Percentiles rank a stretch among this genome's conserved stretches.
phyloP scores from a whole-genome alignment of 2,329 filamentous ascomycete genomes.

The Ophiostoma australiae region DNA sequence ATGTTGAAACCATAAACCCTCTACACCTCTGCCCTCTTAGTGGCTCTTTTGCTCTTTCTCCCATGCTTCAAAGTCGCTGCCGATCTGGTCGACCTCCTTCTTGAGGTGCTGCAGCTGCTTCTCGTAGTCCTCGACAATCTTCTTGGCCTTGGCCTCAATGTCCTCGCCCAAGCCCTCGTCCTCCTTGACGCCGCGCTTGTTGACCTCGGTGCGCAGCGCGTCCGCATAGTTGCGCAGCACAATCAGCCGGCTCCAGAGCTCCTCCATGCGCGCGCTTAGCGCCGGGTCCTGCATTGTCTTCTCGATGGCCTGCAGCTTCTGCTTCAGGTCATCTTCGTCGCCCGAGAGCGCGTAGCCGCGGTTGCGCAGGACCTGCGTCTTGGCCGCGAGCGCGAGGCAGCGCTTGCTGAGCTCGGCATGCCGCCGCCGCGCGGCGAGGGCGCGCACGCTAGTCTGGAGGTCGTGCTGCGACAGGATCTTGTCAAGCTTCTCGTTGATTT shows the following conservation, averaged over 20 bases:
- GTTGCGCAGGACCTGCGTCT: constrained; percentile 75
- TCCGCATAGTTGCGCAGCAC: constrained; percentile 68
- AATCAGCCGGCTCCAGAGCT: constrained; percentile 79
- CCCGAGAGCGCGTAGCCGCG: constrained; percentile 74
- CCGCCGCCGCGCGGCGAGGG: constrained; percentile 65
- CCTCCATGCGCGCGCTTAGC: constrained; percentile 69
- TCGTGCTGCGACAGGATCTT: constrained; percentile 72
- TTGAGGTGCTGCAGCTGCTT: constrained; percentile 72
- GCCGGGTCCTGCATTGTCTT: constrained; percentile 68
- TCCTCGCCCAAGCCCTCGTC: constrained; percentile 61
- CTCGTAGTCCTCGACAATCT: constrained; percentile 78
- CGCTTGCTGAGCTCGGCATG: constrained; percentile 69
- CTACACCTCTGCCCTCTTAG: not conserved
- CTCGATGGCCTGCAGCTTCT: constrained; percentile 65
- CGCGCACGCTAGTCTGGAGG: constrained; percentile 67
- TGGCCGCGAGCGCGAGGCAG: constrained; percentile 68
- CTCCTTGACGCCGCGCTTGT: constrained; percentile 56
- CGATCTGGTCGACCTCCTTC: constrained; percentile 62
- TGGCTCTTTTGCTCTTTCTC: constrained; percentile 42
- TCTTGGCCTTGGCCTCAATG: constrained; percentile 66
- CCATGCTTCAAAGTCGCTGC: constrained; percentile 54
- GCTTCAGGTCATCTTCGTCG: constrained; percentile 72
- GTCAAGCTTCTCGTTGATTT: constrained; percentile 70
- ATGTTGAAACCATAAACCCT: not conserved
- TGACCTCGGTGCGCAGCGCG: constrained; percentile 67